These are phyloP conservation scores for Pterocarpus santalinus DNA, from an alignment of 306 rosid species.

Conservation along the genomic window DNA sequence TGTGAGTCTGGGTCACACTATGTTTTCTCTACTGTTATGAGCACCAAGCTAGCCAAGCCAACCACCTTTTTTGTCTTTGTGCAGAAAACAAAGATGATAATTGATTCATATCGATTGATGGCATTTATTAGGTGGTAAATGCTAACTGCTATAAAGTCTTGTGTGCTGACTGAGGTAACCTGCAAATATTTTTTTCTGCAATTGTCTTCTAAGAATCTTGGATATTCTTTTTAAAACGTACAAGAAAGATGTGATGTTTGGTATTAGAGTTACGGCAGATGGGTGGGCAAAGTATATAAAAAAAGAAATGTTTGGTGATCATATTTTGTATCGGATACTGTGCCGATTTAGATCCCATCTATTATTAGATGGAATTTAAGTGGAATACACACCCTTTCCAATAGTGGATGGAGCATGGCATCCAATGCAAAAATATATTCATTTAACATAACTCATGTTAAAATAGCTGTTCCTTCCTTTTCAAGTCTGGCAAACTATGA, in stretches of 20 bases:
- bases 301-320: too few species aligned
- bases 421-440: too few species aligned
- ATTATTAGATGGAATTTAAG: too few species aligned
- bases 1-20: background rate
- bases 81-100: constrained; percentile 4
- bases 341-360: too few species aligned
- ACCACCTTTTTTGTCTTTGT: constrained; percentile 43
- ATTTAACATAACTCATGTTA: too few species aligned
- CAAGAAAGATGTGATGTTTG: background rate
- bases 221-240: constrained; percentile 21
- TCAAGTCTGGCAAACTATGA: background rate
- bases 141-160: background rate
- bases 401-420: too few species aligned
- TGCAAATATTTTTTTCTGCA: background rate
- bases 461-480: background rate
- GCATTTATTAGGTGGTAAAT: background rate
- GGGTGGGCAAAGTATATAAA: background rate
- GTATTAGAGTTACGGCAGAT: background rate
- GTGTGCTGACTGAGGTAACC: background rate
- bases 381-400: too few species aligned
- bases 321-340: too few species aligned
- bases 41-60: constrained; percentile 29
- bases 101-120: background rate
- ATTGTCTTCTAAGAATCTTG: constrained; percentile 26
- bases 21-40: constrained; percentile 3